These are phyloP conservation scores for Phytopythium delawarense DNA, from an alignment of 352 stramenopile genomes.

Conservation along the genomic window DNA sequence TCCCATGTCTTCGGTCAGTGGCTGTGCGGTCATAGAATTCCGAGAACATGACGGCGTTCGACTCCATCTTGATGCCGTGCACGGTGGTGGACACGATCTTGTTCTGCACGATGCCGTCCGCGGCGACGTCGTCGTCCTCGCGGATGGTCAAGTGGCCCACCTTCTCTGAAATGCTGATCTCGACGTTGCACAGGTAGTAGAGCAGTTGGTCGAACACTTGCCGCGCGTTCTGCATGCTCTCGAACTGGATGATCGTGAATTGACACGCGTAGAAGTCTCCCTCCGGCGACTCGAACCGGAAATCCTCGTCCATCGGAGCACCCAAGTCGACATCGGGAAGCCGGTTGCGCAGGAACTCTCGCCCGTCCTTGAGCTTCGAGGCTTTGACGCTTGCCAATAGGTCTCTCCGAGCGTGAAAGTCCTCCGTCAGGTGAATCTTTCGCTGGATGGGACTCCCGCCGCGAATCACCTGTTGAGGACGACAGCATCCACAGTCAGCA, in stretches of 20 bases:
- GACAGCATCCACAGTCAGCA: neutral
- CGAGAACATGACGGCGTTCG: slow-evolving; percentile 30
- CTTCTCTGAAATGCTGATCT: slow-evolving; percentile 40
- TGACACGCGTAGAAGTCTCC: slow-evolving; percentile 24
- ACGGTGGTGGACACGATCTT: slow-evolving; percentile 28
- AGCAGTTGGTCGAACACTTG: slow-evolving; percentile 34
- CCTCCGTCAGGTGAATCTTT: slow-evolving; percentile 14
- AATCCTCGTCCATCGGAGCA: slow-evolving; percentile 25
- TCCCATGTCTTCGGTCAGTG: neutral
- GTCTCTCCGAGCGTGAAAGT: slow-evolving; percentile 13
- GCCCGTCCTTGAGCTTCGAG: slow-evolving; percentile 18
- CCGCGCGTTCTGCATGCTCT: slow-evolving; percentile 18
- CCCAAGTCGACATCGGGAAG: slow-evolving; percentile 18
- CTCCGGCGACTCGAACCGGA: slow-evolving; percentile 21
- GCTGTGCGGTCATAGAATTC: slow-evolving; percentile 16
- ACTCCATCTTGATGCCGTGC: slow-evolving; percentile 29
- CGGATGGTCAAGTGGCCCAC: slow-evolving; percentile 33
- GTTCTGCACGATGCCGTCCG: slow-evolving; percentile 24
- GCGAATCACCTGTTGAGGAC: slow-evolving; percentile 19
- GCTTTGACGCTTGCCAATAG: slow-evolving; percentile 14
- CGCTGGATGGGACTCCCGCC: slow-evolving; percentile 25
- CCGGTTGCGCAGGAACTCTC: slow-evolving; percentile 13
- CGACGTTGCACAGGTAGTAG: slow-evolving; percentile 30
- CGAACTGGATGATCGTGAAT: slow-evolving; percentile 29
- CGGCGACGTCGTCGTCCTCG: slow-evolving; percentile 28